These are phyloP conservation scores for Neckera pumila DNA, from an alignment of 225 moss, liverwort and hornwort species.

Conservation along the genomic window DNA sequence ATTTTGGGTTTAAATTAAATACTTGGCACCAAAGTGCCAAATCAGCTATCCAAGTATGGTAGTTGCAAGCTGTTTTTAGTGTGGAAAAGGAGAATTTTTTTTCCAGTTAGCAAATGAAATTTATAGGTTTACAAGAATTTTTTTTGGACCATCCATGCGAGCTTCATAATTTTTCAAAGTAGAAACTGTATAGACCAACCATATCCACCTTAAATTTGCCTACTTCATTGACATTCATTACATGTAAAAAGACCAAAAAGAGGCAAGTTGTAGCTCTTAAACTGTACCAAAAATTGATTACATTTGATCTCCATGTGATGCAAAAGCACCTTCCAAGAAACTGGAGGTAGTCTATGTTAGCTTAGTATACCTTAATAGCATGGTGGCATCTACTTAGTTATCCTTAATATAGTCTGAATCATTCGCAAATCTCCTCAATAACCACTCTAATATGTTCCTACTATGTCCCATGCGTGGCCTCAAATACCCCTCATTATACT, in stretches of 20 bases:
- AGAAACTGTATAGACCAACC: too few relatives aligned
- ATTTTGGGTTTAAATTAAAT: too few relatives aligned
- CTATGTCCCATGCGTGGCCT: accelerated
- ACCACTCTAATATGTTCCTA: neutral
- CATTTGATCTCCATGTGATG: accelerated
- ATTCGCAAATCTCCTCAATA: neutral
- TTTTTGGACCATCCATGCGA: too few relatives aligned
- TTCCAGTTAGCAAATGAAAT: too few relatives aligned
- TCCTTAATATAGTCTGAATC: neutral
- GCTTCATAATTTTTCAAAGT: too few relatives aligned
- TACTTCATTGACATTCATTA: neutral
- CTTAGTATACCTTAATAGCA: neutral
- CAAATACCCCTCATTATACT: neutral
- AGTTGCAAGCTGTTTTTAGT: too few relatives aligned
- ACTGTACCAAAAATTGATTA: neutral
- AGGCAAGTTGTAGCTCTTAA: neutral
- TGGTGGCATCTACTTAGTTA: neutral
- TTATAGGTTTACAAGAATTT: too few relatives aligned
- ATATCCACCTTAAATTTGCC: accelerated
- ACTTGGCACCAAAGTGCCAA: too few relatives aligned
- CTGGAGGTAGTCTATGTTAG: accelerated
- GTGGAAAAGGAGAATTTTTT: too few relatives aligned
- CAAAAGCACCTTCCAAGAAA: neutral
- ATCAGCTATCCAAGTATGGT: too few relatives aligned
- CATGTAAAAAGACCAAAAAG: accelerated